These are phyloP conservation scores for Blumeria graminis DNA, from an alignment of 2,329 filamentous ascomycete genomes.

Conservation along the genomic window DNA sequence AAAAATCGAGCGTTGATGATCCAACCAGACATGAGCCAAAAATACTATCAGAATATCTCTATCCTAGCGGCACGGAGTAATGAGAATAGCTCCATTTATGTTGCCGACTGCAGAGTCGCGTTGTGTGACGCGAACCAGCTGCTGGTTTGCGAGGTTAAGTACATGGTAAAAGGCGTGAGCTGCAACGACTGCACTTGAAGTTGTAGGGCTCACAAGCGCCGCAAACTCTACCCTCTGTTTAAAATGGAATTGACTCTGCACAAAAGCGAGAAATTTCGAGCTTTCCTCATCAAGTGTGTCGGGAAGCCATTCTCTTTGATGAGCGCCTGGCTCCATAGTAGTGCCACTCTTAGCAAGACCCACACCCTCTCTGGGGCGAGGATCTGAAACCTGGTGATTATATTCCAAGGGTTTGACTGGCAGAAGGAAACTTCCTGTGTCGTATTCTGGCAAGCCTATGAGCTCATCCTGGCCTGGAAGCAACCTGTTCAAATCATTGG, in stretches of 20 bases:
- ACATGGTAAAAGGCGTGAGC: constrained; percentile 57
- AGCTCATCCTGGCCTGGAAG: constrained; percentile 6
- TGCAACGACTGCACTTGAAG: constrained; percentile 31
- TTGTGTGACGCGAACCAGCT: constrained; percentile 26
- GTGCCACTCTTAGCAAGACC: too few relatives aligned
- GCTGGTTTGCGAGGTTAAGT: constrained; percentile 43
- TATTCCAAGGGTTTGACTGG: too few relatives aligned
- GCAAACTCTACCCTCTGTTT: constrained; percentile 37
- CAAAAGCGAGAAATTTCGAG: constrained; percentile 36
- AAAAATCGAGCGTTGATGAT: too few relatives aligned
- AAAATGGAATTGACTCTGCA: constrained; percentile 21
- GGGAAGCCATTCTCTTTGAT: constrained; percentile 17
- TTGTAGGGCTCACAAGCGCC: constrained; percentile 34
- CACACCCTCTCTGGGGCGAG: too few relatives aligned
- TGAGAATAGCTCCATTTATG: too few relatives aligned
- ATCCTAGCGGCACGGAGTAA: too few relatives aligned
- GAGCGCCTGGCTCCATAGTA: background rate
- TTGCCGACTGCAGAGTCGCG: too few relatives aligned
- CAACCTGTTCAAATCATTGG: constrained; percentile 10
- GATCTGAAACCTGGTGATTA: too few relatives aligned
- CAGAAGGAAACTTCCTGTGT: too few relatives aligned
- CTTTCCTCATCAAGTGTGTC: constrained; percentile 31
- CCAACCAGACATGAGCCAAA: too few relatives aligned
- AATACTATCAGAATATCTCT: too few relatives aligned
- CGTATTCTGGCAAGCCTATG: too few relatives aligned